Conservation (phyloP, 2,329 filamentous ascomycete species). For the Sarocladiaceae sp. region DNA sequence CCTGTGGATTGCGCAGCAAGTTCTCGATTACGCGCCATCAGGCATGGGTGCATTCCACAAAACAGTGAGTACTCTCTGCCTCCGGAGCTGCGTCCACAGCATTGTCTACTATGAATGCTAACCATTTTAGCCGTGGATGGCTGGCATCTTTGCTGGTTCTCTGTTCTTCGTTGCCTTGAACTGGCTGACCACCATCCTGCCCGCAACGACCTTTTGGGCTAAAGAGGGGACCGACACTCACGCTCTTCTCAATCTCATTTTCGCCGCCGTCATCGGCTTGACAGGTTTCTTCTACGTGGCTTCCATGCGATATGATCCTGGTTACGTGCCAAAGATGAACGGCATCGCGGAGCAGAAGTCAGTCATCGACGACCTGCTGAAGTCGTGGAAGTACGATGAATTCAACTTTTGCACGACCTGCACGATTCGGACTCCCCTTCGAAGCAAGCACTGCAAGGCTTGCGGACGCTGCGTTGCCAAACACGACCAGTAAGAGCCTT, state of each 20-base stretch:
- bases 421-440: conserved; percentile 87
- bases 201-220: conserved; percentile 26
- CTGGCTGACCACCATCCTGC: conserved; percentile 72
- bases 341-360: conserved; percentile 87
- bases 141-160: conserved; percentile 87
- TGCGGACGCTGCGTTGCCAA: conserved; percentile 93
- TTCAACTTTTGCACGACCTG: conserved; percentile 90
- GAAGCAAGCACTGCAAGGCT: conserved; percentile 92
- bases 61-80: conserved; percentile 55
- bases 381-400: conserved; percentile 87
- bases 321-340: conserved; percentile 85
- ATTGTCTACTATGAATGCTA: conserved; percentile 11
- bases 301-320: conserved; percentile 84
- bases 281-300: conserved; percentile 83
- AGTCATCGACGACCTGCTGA: conserved; percentile 81
- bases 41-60: conserved; percentile 89
- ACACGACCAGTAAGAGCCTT: conserved; percentile 77
- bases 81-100: no score
- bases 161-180: conserved; percentile 75
- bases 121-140: conserved; percentile 69
- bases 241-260: conserved; percentile 74
- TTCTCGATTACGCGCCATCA: conserved; percentile 76
- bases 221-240: conserved; percentile 33
- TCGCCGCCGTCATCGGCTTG: conserved; percentile 58
- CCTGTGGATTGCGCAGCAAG: conserved; percentile 72